Percentiles rank a stretch among this genome's conserved stretches.
Evolutionary conservation across 768 basidiomycete species (phyloP).

Genomic region (Kwoniella botswanensis): DNA sequence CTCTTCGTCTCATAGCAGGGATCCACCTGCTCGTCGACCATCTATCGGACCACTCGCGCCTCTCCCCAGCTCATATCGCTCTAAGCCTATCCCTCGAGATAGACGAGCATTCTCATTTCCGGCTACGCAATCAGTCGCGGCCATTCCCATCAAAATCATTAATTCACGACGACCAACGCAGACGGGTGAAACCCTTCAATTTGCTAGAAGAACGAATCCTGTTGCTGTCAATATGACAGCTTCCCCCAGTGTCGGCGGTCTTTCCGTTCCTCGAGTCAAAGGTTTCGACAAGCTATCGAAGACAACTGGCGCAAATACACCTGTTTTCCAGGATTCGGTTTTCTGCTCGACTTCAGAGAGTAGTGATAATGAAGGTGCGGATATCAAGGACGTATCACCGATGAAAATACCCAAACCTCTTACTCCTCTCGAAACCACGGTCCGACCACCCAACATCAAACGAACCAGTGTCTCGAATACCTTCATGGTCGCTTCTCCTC

Average conservation of each 20-base stretch:
- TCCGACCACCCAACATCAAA: slow-evolving; percentile 4
- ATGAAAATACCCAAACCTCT: slow-evolving; percentile 10
- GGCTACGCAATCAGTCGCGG: slow-evolving; percentile 26
- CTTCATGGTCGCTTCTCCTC: slow-evolving; percentile 1
- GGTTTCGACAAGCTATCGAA: slow-evolving; percentile 31
- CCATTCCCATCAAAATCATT: slow-evolving; percentile 9
- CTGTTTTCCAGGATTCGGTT: slow-evolving; percentile 42
- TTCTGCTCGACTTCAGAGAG: slow-evolving; percentile 53
- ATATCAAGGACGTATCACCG: slow-evolving; percentile 4
- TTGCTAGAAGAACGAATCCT: slow-evolving; percentile 31
- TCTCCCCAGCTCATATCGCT: not conserved
- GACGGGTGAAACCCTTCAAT: slow-evolving; percentile 24
- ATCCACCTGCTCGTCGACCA: slow-evolving; percentile 25
- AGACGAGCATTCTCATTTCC: slow-evolving; percentile 53
- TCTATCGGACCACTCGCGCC: slow-evolving; percentile 27
- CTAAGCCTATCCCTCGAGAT: slow-evolving; percentile 27
- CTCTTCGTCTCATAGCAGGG: slow-evolving; percentile 16
- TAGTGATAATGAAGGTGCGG: slow-evolving; percentile 38
- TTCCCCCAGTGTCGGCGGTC: slow-evolving; percentile 8
- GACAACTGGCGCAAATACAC: slow-evolving; percentile 47
- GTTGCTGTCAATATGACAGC: slow-evolving; percentile 15
- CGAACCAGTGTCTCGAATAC: slow-evolving; percentile 15
- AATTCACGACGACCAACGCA: slow-evolving; percentile 16
- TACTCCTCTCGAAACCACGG: slow-evolving; percentile 6
- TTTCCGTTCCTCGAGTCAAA: slow-evolving; percentile 6